phyloP scores from a whole-genome alignment of 2,329 filamentous ascomycete species.

The Colletotrichum melonis region DNA sequence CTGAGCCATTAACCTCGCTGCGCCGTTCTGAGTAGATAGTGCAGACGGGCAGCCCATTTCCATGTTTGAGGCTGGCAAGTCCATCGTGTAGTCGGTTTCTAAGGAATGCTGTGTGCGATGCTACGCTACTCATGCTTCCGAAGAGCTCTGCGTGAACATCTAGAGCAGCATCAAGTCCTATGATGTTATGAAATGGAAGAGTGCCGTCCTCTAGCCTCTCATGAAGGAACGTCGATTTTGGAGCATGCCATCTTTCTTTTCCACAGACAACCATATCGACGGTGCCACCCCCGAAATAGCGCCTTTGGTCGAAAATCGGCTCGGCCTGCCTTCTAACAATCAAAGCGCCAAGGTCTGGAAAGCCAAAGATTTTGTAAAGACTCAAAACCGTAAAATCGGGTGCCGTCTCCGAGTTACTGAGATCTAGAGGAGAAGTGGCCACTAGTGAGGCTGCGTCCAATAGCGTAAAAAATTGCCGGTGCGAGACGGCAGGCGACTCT shows the following conservation, averaged over 20 bases:
- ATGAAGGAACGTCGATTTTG: slow-evolving; percentile 78
- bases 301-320: slow-evolving; percentile 71
- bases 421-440: slow-evolving; percentile 80
- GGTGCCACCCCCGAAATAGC: slow-evolving; percentile 94
- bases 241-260: slow-evolving; percentile 86
- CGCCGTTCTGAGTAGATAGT: slow-evolving; percentile 66
- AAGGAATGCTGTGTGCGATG: slow-evolving; percentile 77
- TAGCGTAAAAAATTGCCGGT: slow-evolving; percentile 13
- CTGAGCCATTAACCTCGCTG: slow-evolving; percentile 4
- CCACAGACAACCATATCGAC: slow-evolving; percentile 87
- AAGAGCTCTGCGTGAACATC: slow-evolving; percentile 76
- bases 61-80: slow-evolving; percentile 72
- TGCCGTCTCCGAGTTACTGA: slow-evolving; percentile 68
- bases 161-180: slow-evolving; percentile 83
- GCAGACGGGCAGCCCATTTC: slow-evolving; percentile 75
- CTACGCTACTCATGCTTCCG: slow-evolving; percentile 75
- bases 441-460: slow-evolving; percentile 82
- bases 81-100: slow-evolving; percentile 67
- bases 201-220: slow-evolving; percentile 92
- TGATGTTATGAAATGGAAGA: slow-evolving; percentile 88
- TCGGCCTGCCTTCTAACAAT: slow-evolving; percentile 81
- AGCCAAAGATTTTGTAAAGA: slow-evolving; percentile 98
- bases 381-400: slow-evolving; percentile 91
- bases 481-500: neutral
- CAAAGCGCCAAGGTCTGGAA: slow-evolving; percentile 88